These are phyloP conservation scores for Lactarius akahatsu DNA, from an alignment of 768 basidiomycete genomes.

Conservation along the genomic window DNA sequence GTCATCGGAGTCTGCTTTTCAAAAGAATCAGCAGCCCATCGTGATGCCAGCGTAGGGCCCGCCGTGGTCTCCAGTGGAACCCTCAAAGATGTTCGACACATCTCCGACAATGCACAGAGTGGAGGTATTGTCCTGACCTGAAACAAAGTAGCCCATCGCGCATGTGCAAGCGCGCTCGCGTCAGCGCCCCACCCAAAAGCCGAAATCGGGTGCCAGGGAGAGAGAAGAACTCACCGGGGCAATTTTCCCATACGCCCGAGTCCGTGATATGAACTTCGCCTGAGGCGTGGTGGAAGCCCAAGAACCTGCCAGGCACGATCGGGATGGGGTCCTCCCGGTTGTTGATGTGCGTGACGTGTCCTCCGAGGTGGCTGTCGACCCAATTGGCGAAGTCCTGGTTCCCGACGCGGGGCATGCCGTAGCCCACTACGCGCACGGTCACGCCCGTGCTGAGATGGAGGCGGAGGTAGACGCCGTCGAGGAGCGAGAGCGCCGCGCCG, in stretches of 20 bases:
- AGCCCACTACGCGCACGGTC: slow-evolving; percentile 27
- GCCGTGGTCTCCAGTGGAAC: slow-evolving; percentile 31
- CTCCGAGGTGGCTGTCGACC: slow-evolving; percentile 39
- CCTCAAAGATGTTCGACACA: slow-evolving; percentile 49
- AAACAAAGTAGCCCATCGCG: neutral
- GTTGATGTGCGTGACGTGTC: slow-evolving; percentile 60
- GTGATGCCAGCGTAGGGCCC: slow-evolving; percentile 28
- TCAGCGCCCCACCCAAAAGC: neutral
- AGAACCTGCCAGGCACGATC: slow-evolving; percentile 37
- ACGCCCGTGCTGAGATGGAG: slow-evolving; percentile 27
- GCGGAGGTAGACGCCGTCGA: slow-evolving; percentile 33
- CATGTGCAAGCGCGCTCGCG: no score
- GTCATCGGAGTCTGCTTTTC: neutral
- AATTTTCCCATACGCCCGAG: slow-evolving; percentile 45
- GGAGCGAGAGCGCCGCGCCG: slow-evolving; percentile 32
- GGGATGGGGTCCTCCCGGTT: slow-evolving; percentile 48
- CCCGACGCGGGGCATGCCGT: slow-evolving; percentile 34
- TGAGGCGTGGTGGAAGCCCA: slow-evolving; percentile 48
- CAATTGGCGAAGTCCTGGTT: slow-evolving; percentile 22
- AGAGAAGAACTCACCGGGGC: neutral
- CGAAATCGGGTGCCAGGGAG: no score
- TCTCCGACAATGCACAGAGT: slow-evolving; percentile 51
- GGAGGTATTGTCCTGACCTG: slow-evolving; percentile 62
- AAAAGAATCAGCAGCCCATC: slow-evolving; percentile 25
- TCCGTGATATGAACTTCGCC: slow-evolving; percentile 44